These are phyloP conservation scores for Erysimum cheiri DNA, from an alignment of 441 rosid genomes.

Conservation along the genomic window DNA sequence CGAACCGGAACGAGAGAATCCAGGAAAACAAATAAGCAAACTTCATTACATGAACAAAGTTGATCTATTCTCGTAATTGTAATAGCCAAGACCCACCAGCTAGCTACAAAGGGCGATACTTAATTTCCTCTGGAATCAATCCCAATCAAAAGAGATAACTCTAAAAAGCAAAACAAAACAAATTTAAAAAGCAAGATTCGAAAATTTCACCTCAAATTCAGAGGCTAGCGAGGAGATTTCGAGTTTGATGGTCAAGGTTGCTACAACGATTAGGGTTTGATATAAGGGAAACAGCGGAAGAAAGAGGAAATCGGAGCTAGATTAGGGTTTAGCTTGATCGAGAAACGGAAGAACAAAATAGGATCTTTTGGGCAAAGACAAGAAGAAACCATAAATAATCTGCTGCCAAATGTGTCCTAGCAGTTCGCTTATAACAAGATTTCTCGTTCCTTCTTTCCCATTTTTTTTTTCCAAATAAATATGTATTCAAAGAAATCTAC, in stretches of 20 bases:
- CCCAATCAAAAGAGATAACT: too few relatives aligned
- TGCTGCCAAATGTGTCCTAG: not conserved
- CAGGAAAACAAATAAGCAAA: conserved; percentile 6
- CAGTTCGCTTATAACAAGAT: conserved; percentile 2
- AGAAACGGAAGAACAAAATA: conserved; percentile 6
- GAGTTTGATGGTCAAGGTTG: conserved; percentile 11
- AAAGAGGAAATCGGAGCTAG: not conserved
- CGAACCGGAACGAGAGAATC: conserved; percentile 16
- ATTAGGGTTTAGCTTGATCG: conserved; percentile 32
- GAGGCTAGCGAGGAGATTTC: conserved; percentile 12
- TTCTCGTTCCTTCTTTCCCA: not conserved
- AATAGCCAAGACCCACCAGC: not conserved
- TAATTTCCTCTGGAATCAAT: not conserved
- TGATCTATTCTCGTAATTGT: conserved; percentile 8
- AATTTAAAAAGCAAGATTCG: conserved; percentile 5
- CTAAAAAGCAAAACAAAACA: conserved; percentile 4
- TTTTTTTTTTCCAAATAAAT: too few relatives aligned
- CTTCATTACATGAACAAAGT: conserved; percentile 3
- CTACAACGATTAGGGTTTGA: conserved; percentile 10
- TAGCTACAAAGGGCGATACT: not conserved
- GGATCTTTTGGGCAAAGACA: conserved; percentile 8
- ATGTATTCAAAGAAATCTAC: too few relatives aligned
- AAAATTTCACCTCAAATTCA: conserved; percentile 30
- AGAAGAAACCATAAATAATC: not conserved
- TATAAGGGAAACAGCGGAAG: not conserved